These are phyloP conservation scores for Mychonastes homosphaera DNA, from an alignment of 139 green algal species.

Conservation along the genomic window DNA sequence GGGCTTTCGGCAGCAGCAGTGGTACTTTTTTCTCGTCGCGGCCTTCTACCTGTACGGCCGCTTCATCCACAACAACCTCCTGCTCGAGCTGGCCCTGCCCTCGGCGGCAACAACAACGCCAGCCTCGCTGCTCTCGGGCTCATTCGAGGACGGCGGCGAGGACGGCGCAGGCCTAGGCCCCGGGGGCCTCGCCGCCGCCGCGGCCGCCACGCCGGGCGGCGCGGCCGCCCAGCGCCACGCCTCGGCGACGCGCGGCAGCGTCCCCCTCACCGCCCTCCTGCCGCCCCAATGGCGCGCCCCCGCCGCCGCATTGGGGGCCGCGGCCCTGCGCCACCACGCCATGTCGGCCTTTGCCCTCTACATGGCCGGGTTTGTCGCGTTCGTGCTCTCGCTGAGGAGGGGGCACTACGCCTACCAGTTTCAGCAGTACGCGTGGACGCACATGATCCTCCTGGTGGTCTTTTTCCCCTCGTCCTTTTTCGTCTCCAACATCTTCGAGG, in stretches of 20 bases:
- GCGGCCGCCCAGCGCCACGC: too few species aligned
- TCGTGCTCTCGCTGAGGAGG: slow-evolving; percentile 86
- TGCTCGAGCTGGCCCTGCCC: slow-evolving; percentile 61
- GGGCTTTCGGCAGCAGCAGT: slow-evolving; percentile 64
- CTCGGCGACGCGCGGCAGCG: too few species aligned
- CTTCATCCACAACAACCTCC: slow-evolving; percentile 85
- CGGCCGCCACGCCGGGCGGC: too few species aligned
- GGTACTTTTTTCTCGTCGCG: slow-evolving; percentile 86
- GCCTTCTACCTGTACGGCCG: slow-evolving; percentile 87
- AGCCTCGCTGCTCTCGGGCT: too few species aligned
- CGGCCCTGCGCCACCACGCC: slow-evolving; percentile 64
- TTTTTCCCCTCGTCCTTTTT: slow-evolving; percentile 85
- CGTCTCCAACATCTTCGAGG: slow-evolving; percentile 67
- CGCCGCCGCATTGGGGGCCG: too few species aligned
- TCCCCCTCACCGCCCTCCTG: too few species aligned
- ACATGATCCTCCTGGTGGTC: slow-evolving; percentile 93
- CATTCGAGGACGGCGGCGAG: too few species aligned
- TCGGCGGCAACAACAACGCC: too few species aligned
- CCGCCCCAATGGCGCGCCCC: too few species aligned
- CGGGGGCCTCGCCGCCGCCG: too few species aligned
- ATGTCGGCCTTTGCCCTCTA: slow-evolving; percentile 73
- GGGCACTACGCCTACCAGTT: slow-evolving; percentile 92
- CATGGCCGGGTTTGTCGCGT: slow-evolving; percentile 71
- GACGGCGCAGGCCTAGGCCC: too few species aligned
- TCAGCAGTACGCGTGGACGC: slow-evolving; percentile 94